Conservation (phyloP, 2,329 filamentous ascomycete species). For the Epicoccum nigrum region DNA sequence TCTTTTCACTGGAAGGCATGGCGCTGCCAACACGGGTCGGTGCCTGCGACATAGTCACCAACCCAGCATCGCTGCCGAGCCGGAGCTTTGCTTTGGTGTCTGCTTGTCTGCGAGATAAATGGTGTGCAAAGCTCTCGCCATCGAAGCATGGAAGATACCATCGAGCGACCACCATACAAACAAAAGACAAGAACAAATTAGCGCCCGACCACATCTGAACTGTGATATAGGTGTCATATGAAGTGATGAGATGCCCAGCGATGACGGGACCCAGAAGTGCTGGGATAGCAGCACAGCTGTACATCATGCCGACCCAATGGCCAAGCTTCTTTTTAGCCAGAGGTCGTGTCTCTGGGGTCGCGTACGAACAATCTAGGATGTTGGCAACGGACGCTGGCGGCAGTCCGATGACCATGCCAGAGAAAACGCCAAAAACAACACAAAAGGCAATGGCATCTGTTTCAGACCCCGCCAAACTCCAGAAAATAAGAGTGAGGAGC, state of each 20-base stretch:
- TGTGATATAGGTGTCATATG: conserved; percentile 51
- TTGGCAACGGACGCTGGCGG: conserved; percentile 57
- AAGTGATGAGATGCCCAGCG: conserved; percentile 53
- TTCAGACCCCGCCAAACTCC: conserved; percentile 50
- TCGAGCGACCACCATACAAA: conserved; percentile 49
- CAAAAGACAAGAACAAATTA: conserved; percentile 49
- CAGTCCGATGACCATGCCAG: conserved; percentile 57
- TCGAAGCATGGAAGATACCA: conserved; percentile 41
- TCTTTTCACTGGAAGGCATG: conserved; percentile 14
- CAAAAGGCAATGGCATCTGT: conserved; percentile 54
- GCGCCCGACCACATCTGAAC: conserved; percentile 56
- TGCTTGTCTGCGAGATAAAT: conserved; percentile 6
- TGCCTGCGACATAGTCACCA: conserved; percentile 9
- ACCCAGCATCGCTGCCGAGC: conserved; percentile 9
- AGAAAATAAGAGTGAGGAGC: conserved; percentile 52
- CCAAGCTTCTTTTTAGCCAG: conserved; percentile 51
- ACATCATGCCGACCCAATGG: conserved; percentile 62
- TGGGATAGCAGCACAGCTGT: conserved; percentile 53
- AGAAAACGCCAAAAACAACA: conserved; percentile 56
- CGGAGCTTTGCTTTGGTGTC: conserved; percentile 16
- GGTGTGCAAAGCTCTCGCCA: conserved; percentile 28
- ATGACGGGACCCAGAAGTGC: conserved; percentile 56
- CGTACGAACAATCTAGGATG: conserved; percentile 50
- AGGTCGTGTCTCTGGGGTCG: conserved; percentile 30
- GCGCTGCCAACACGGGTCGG: conserved; percentile 9